Conservation (phyloP, 2,329 filamentous ascomycete species). For the Aspergillus texensis region DNA sequence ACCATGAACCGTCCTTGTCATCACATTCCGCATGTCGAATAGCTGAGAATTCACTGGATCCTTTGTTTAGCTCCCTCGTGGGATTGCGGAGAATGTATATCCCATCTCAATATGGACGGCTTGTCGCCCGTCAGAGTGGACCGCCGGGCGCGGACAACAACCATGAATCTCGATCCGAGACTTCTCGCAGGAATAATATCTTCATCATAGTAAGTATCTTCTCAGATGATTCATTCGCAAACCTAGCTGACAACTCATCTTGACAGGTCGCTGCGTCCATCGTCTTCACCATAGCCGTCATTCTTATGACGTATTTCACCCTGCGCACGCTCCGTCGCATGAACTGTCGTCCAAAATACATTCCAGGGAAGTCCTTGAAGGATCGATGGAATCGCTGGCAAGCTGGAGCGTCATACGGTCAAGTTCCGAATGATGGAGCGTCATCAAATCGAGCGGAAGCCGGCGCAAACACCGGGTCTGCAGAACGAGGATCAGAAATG, state of each 20-base stretch:
- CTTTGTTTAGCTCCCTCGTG: constrained; percentile 10
- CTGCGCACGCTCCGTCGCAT: constrained; percentile 47
- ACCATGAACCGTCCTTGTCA: background rate
- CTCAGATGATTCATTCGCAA: background rate
- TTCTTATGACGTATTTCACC: constrained; percentile 37
- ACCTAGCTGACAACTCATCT: constrained; percentile 9
- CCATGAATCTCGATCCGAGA: background rate
- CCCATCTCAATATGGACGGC: constrained; percentile 20
- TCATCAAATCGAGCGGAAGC: constrained; percentile 21
- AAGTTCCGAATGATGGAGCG: constrained; percentile 32
- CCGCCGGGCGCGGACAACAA: constrained; percentile 1
- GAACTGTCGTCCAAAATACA: constrained; percentile 53
- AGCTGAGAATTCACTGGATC: constrained; percentile 9
- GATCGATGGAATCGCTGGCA: constrained; percentile 56
- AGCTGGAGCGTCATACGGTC: constrained; percentile 45
- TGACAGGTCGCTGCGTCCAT: constrained; percentile 32
- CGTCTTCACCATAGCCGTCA: constrained; percentile 34
- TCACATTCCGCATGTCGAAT: constrained; percentile 15
- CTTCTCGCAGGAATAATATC: constrained; percentile 24
- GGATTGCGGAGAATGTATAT: constrained; percentile 23
- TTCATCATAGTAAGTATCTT: constrained; percentile 35
- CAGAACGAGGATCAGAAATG: constrained; percentile 32
- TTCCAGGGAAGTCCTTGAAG: constrained; percentile 56
- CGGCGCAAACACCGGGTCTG: constrained; percentile 32
- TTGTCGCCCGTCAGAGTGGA: constrained; percentile 20